Percentiles rank a stretch among this genome's conserved stretches.
These are phyloP conservation scores for Colletotrichum tropicicola DNA, from an alignment of 2,329 filamentous ascomycete genomes.

Conservation along the genomic window DNA sequence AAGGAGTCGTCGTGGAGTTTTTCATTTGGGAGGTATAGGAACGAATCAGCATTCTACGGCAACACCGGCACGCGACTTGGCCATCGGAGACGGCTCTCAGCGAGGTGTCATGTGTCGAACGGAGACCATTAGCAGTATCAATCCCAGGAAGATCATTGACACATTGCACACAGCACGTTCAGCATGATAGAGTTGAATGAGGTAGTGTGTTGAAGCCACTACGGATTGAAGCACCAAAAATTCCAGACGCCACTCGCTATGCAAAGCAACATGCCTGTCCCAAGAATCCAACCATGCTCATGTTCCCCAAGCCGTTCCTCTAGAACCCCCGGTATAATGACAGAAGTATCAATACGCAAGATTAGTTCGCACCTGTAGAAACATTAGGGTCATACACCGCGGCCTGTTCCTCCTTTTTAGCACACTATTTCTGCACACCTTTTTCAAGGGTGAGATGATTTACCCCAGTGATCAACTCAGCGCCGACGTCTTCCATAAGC, in stretches of 20 bases:
- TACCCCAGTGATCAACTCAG: conserved; percentile 69
- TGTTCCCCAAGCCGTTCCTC: neutral
- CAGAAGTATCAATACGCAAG: conserved; percentile 16
- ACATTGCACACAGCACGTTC: too few relatives aligned
- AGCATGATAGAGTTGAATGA: neutral
- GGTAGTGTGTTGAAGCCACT: neutral
- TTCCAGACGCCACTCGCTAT: conserved; percentile 30
- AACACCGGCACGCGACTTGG: too few relatives aligned
- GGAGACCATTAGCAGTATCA: too few relatives aligned
- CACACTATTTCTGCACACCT: conserved; percentile 38
- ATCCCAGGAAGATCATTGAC: too few relatives aligned
- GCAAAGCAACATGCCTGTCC: conserved; percentile 5
- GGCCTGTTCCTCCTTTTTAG: conserved; percentile 31
- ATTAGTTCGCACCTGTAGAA: conserved; percentile 23
- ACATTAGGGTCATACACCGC: conserved; percentile 28
- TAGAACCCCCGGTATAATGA: neutral
- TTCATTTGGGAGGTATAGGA: too few relatives aligned
- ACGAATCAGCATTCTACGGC: too few relatives aligned
- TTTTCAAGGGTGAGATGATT: conserved; percentile 60
- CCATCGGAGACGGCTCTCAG: too few relatives aligned
- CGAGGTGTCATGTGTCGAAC: too few relatives aligned
- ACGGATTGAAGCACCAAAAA: neutral
- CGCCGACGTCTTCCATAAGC: conserved; percentile 56
- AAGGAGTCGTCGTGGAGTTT: too few relatives aligned
- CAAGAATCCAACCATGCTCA: neutral